Base-by-base conservation (phyloP, 768 basidiomycete genomes). In the Mycena polygramma region DNA sequence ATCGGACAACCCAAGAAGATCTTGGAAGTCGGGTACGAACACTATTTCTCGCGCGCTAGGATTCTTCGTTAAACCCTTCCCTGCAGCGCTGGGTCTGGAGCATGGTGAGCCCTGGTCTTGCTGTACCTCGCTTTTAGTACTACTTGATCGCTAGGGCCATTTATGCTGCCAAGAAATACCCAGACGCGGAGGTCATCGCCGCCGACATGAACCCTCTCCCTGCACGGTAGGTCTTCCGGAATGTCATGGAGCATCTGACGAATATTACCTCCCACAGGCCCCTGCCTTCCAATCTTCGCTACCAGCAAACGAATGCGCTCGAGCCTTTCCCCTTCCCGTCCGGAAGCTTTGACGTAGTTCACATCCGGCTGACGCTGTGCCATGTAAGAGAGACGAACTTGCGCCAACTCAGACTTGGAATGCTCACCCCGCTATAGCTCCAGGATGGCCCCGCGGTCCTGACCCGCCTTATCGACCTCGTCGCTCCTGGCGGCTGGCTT, bases 281-380 rank as follows among this genome's bases (percentile, higher is more conserved):
- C 11, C 62, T 72, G 13, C 74, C 74, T 2, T n/a, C 48, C 20
- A 76, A 77, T 54, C 20, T 77, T 10, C 43, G 49, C 11, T 74
- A 71, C 46, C 57, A 72, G 26, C 46, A 72, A 37, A 45, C 70
- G 8, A 70, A 77, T 54, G 55, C 76, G 8, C 49, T 70, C 30
- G 52, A 72, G 8, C 73, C 73, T 17, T 73, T 76, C 45, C 77
- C 76, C 1, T 78, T 74, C 48, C 48, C 70, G 13, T 39, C 57
- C 14, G 75, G 68, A 48, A 36, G 55, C 39, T 78, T 78, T 66
- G 77, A 78, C 63, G 61, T 76, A 26, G 66, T 78, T 17, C 77
- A 78, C 55, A 60, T 68, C 39, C 72, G 77, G 8, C 66, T 78
- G 22, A 70, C 75, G 15, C 68, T 77, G 1, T 60, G 73, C 35